A percentile compares a stretch with the other conserved stretches of the same genome.
These are phyloP conservation scores for Codiaeum variegatum DNA, from an alignment of 441 rosid genomes.

Conservation along the genomic window DNA sequence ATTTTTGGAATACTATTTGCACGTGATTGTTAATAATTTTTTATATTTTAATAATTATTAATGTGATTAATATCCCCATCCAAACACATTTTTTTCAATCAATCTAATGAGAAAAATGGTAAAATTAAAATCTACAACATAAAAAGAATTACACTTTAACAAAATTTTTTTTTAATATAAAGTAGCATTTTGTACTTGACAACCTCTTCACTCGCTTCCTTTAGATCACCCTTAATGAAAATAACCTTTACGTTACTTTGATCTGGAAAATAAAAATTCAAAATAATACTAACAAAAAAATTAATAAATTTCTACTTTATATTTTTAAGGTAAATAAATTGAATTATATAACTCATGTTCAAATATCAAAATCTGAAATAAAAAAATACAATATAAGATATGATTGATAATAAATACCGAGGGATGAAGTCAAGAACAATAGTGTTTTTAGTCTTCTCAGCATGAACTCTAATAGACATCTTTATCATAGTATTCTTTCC, in stretches of 20 bases:
- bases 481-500: conserved; percentile 99
- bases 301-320: not conserved
- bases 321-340: not conserved
- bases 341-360: not conserved
- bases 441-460: conserved; percentile 66
- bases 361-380: not conserved
- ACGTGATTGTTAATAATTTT: no score
- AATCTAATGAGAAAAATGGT: no score
- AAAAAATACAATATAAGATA: not conserved
- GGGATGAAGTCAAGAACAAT: conserved; percentile 61
- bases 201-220: conserved; percentile 91
- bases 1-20: no score
- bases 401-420: conserved; percentile 20
- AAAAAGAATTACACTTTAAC: not conserved
- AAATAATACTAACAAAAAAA: not conserved
- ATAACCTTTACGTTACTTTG: conserved; percentile 91
- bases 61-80: no score
- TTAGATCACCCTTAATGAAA: conserved; percentile 84
- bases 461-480: conserved; percentile 70
- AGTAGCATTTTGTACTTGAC: conserved; percentile 75
- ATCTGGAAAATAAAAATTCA: not conserved
- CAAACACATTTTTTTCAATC: no score
- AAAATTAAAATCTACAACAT: not conserved
- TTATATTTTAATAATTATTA: no score
- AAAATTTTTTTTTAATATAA: not conserved